Evolutionary conservation across 208 protist species (phyloP).

Genomic region (Lotmaria passim): DNA sequence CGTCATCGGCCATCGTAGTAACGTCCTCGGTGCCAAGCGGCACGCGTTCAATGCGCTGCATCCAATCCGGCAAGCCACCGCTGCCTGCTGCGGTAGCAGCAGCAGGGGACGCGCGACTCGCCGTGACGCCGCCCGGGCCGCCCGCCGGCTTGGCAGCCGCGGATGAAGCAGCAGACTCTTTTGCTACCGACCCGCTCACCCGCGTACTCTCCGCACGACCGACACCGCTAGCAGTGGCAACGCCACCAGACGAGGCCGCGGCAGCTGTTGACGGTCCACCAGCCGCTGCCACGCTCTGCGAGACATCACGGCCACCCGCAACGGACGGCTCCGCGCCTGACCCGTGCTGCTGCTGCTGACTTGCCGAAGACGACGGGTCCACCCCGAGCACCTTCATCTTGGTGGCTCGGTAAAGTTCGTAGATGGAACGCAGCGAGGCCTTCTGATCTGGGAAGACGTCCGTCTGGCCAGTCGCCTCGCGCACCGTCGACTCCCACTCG

Average conservation of each 20-base stretch:
- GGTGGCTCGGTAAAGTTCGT: slow-evolving; percentile 82
- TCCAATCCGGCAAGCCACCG: slow-evolving; percentile 17
- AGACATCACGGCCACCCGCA: slow-evolving; percentile 15
- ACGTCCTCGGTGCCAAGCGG: slow-evolving; percentile 54
- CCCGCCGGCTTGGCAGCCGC: slow-evolving; percentile 1
- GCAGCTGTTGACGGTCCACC: slow-evolving; percentile 5
- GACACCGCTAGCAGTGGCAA: slow-evolving; percentile 6
- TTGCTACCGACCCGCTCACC: slow-evolving; percentile 1
- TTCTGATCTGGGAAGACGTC: slow-evolving; percentile 78
- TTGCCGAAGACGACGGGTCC: slow-evolving; percentile 48
- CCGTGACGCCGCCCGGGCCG: slow-evolving; percentile 5
- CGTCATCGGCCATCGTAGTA: slow-evolving; percentile 54
- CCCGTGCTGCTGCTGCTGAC: slow-evolving; percentile 4
- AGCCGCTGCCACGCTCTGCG: slow-evolving; percentile 22
- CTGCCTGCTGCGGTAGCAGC: neutral
- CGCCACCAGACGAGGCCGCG: neutral
- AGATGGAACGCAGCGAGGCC: slow-evolving; percentile 72
- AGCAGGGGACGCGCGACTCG: slow-evolving; percentile 2
- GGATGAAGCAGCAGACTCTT: slow-evolving; percentile 3
- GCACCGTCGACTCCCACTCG: slow-evolving; percentile 83
- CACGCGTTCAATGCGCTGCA: slow-evolving; percentile 37
- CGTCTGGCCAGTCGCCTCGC: slow-evolving; percentile 63
- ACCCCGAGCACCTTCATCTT: slow-evolving; percentile 62
- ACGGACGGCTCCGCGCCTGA: slow-evolving; percentile 19
- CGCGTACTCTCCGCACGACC: slow-evolving; percentile 21